Percentiles rank a stretch among this genome's conserved stretches.
phyloP scores from a whole-genome alignment of 305 asterid genomes.

The Fraxinus greggii region DNA sequence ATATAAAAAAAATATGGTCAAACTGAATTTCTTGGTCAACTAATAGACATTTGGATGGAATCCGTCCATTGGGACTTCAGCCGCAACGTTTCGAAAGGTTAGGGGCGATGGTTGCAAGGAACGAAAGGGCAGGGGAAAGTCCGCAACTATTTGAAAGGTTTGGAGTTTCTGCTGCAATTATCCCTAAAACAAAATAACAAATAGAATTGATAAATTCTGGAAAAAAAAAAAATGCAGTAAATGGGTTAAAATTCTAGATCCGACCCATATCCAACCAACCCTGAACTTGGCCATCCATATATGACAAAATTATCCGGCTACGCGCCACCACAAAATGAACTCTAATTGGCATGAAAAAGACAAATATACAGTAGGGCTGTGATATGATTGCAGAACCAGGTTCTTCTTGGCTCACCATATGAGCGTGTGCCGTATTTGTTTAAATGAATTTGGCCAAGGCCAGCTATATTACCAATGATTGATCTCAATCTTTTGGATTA shows the following conservation, averaged over 20 bases:
- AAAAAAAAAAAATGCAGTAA: background rate
- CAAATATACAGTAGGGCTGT: background rate
- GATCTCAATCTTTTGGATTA: background rate
- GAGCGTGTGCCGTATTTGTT: background rate
- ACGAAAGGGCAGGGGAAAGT: too few species aligned
- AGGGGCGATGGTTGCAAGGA: too few species aligned
- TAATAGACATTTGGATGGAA: too few species aligned
- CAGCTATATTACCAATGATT: background rate
- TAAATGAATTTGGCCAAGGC: background rate
- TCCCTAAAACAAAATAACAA: too few species aligned
- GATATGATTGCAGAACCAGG: background rate
- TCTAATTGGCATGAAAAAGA: background rate
- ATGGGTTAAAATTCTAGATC: background rate
- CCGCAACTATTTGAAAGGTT: too few species aligned
- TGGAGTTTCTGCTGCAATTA: too few species aligned
- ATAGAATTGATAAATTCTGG: too few species aligned
- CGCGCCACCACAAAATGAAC: background rate
- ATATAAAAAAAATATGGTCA: too few species aligned
- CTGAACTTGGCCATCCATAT: background rate
- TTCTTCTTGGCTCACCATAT: conserved; percentile 20
- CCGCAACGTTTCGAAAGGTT: too few species aligned
- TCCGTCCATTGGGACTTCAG: too few species aligned
- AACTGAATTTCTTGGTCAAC: too few species aligned
- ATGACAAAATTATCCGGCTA: background rate
- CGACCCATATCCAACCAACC: background rate